Percentiles rank a stretch among this genome's conserved stretches.
These are phyloP conservation scores for Cercospora beticola DNA, from an alignment of 2,329 filamentous ascomycete species.

Conservation along the genomic window DNA sequence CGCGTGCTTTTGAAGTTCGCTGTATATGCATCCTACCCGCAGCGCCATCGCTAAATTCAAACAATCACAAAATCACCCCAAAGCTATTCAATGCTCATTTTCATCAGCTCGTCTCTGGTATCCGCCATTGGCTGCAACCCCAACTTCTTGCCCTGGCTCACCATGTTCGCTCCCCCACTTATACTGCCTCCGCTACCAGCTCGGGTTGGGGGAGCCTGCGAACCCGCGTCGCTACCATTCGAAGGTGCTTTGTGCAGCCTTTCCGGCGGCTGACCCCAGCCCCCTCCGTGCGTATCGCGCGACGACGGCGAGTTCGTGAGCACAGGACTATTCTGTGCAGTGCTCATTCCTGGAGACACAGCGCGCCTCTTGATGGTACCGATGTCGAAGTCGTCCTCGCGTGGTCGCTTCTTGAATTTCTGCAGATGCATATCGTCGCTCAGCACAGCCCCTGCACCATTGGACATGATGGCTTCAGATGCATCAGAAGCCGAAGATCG, in stretches of 20 bases:
- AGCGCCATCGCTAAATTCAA: slow-evolving; percentile 1
- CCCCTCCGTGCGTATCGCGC: slow-evolving; percentile 61
- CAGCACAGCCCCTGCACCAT: slow-evolving; percentile 24
- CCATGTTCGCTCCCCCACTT: slow-evolving; percentile 16
- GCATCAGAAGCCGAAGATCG: slow-evolving; percentile 37
- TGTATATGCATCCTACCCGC: neutral
- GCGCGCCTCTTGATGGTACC: slow-evolving; percentile 86
- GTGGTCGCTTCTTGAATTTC: slow-evolving; percentile 70
- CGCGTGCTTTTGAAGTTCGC: neutral
- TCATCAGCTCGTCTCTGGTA: slow-evolving; percentile 92
- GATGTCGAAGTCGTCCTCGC: slow-evolving; percentile 88
- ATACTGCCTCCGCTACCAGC: slow-evolving; percentile 18
- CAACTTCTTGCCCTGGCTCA: slow-evolving; percentile 55
- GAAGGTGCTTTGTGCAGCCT: slow-evolving; percentile 38
- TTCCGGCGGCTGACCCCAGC: slow-evolving; percentile 67
- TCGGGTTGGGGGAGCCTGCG: slow-evolving; percentile 9
- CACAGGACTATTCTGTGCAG: slow-evolving; percentile 82
- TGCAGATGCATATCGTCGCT: slow-evolving; percentile 38
- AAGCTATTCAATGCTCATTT: slow-evolving; percentile 57
- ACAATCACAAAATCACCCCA: neutral
- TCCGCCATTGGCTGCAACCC: slow-evolving; percentile 92
- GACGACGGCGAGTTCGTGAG: slow-evolving; percentile 78
- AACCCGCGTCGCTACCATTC: slow-evolving; percentile 16
- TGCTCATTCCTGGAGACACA: slow-evolving; percentile 84
- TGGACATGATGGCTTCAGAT: slow-evolving; percentile 29